Evolutionary conservation across 192 early-diverging fungal species (phyloP).

Genomic region (Spinellus fusiger): DNA sequence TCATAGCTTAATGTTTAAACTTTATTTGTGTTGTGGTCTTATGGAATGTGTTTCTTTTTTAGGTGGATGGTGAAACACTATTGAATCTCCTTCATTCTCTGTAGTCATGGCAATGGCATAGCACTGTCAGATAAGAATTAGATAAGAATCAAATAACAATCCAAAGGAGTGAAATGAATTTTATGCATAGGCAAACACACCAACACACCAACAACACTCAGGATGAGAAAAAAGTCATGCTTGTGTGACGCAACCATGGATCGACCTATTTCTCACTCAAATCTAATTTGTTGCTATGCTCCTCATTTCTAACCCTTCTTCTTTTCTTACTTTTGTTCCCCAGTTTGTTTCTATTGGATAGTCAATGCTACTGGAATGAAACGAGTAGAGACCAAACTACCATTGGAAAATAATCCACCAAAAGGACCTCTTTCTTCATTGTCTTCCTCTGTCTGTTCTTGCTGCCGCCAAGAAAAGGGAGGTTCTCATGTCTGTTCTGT

Average conservation of each 20-base stretch:
- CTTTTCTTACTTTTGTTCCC: neutral
- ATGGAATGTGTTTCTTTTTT: too few relatives aligned
- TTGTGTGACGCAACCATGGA: constrained; percentile 18
- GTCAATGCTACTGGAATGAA: constrained; percentile 13
- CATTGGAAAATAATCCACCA: neutral
- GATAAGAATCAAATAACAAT: too few relatives aligned
- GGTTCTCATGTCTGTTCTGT: neutral
- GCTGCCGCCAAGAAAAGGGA: too few relatives aligned
- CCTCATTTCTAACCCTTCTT: neutral
- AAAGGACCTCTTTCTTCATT: too few relatives aligned
- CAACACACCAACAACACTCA: constrained; percentile 9
- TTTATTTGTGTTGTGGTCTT: too few relatives aligned
- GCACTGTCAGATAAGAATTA: too few relatives aligned
- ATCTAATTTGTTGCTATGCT: neutral
- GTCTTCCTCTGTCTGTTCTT: too few relatives aligned
- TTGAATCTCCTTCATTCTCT: too few relatives aligned
- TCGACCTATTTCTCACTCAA: constrained; percentile 5
- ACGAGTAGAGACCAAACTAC: constrained; percentile 4
- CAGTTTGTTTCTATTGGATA: constrained; percentile 6
- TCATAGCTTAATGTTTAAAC: too few relatives aligned
- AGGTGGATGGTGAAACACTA: too few relatives aligned
- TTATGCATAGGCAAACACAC: neutral
- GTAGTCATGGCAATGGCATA: too few relatives aligned
- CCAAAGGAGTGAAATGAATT: neutral
- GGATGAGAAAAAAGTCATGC: neutral